Conservation (phyloP, 768 basidiomycete genomes). For the Coprinopsis strossmayeri region DNA sequence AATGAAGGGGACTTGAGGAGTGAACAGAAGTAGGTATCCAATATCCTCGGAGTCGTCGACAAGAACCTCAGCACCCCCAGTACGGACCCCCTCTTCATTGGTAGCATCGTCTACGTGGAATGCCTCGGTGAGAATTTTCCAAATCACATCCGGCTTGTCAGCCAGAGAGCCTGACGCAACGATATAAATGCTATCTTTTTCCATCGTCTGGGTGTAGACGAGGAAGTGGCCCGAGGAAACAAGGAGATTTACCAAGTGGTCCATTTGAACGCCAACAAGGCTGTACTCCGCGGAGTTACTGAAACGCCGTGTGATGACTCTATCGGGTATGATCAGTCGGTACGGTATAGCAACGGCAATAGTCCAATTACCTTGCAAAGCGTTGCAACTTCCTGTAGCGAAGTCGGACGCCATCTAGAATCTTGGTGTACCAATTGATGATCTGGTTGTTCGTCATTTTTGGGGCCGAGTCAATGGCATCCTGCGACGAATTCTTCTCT, state of each 20-base stretch:
- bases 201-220: constrained; percentile 82
- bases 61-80: constrained; percentile 33
- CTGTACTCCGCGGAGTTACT: constrained; percentile 91
- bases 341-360: background rate
- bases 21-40: constrained; percentile 79
- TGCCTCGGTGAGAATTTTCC: constrained; percentile 75
- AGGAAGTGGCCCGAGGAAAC: constrained; percentile 87
- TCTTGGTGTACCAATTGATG: constrained; percentile 85
- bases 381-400: constrained; percentile 93
- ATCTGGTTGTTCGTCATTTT: constrained; percentile 80
- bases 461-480: constrained; percentile 28
- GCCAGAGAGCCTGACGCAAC: constrained; percentile 74
- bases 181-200: constrained; percentile 89
- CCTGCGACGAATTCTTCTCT: constrained; percentile 30
- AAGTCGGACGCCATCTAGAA: constrained; percentile 86
- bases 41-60: constrained; percentile 50
- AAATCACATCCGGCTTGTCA: constrained; percentile 70
- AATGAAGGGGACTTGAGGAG: constrained; percentile 79
- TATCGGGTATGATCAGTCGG: no score
- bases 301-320: constrained; percentile 77
- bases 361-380: constrained; percentile 65
- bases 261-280: constrained; percentile 67
- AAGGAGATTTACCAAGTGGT: constrained; percentile 73
- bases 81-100: constrained; percentile 45
- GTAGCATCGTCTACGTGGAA: constrained; percentile 69